Evolutionary conservation across 2,329 filamentous ascomycete genomes (phyloP).

Genomic region (Aspergillus sp.): DNA sequence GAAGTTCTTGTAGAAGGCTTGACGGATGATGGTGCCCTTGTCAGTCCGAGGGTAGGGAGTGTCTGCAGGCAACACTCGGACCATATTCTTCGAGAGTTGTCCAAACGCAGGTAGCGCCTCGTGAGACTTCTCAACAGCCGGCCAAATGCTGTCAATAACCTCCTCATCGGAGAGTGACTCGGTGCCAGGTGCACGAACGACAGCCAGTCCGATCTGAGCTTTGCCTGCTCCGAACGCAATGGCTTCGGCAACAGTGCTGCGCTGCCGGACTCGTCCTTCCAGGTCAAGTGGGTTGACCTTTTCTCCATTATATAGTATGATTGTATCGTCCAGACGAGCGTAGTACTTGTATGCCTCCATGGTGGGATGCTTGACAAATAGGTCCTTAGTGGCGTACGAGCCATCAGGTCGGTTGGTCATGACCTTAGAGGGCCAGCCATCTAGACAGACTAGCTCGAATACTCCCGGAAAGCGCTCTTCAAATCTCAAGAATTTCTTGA

Average conservation of each 20-base stretch:
- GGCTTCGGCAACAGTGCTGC: conserved; percentile 56
- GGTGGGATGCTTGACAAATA: conserved; percentile 50
- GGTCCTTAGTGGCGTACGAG: conserved; percentile 53
- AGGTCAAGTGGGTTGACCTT: conserved; percentile 52
- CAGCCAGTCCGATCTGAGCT: conserved; percentile 55
- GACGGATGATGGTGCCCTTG: conserved; percentile 58
- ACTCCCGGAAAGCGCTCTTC: conserved; percentile 39
- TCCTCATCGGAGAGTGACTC: conserved; percentile 46
- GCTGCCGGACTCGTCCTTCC: conserved; percentile 58
- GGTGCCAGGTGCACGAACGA: conserved; percentile 54
- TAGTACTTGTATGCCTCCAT: conserved; percentile 52
- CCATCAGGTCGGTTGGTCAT: conserved; percentile 50
- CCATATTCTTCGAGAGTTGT: conserved; percentile 55
- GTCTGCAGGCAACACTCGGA: conserved; percentile 51
- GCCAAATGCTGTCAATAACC: conserved; percentile 52
- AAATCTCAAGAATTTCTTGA: conserved; percentile 47
- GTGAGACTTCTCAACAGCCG: conserved; percentile 56
- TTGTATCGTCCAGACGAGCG: conserved; percentile 49
- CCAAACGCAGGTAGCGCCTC: conserved; percentile 54
- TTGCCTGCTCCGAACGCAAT: conserved; percentile 60
- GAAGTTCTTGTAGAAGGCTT: conserved; percentile 52
- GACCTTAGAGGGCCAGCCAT: conserved; percentile 43
- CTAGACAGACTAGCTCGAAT: conserved; percentile 38
- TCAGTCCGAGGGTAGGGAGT: conserved; percentile 55
- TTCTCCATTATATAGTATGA: conserved; percentile 53